phyloP scores from a whole-genome alignment of 2,329 filamentous ascomycete species.

The Aspergillus pseudotamarii region DNA sequence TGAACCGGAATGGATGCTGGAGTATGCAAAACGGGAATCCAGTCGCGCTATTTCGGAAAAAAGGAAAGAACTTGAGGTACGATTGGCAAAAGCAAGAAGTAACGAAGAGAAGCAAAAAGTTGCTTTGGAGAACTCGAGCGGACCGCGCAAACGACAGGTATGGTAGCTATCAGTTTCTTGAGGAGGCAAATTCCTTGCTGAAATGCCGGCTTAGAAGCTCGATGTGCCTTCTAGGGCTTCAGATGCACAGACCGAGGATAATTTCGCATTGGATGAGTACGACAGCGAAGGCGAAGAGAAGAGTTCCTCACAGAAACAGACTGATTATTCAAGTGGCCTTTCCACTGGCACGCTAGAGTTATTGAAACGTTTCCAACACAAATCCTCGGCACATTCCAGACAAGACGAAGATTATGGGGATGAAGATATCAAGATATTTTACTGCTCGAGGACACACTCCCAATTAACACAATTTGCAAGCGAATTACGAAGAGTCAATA shows the following conservation, averaged over 20 bases:
- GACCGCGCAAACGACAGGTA: slow-evolving; percentile 51
- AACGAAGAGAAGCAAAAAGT: slow-evolving; percentile 64
- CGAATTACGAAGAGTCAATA: slow-evolving; percentile 75
- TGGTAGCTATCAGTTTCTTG: slow-evolving; percentile 1
- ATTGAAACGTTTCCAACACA: slow-evolving; percentile 66
- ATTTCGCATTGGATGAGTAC: slow-evolving; percentile 77
- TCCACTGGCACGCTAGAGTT: slow-evolving; percentile 76
- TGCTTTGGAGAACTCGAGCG: slow-evolving; percentile 53
- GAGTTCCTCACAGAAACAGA: slow-evolving; percentile 27
- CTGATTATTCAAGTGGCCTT: slow-evolving; percentile 51
- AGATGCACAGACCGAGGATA: slow-evolving; percentile 58
- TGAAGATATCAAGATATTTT: slow-evolving; percentile 79
- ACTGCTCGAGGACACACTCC: slow-evolving; percentile 90
- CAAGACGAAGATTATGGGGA: slow-evolving; percentile 52
- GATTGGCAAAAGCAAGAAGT: slow-evolving; percentile 64
- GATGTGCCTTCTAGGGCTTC: slow-evolving; percentile 20
- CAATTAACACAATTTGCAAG: slow-evolving; percentile 86
- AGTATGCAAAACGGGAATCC: slow-evolving; percentile 72
- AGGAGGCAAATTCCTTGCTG: background rate
- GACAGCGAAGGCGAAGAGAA: slow-evolving; percentile 61
- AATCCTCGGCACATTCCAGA: slow-evolving; percentile 29
- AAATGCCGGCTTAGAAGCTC: slow-evolving; percentile 30
- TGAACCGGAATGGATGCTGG: slow-evolving; percentile 82
- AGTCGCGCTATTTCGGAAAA: slow-evolving; percentile 66
- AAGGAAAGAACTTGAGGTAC: slow-evolving; percentile 74